These are phyloP conservation scores for Zalaria obscura DNA, from an alignment of 2,329 filamentous ascomycete genomes.

Conservation along the genomic window DNA sequence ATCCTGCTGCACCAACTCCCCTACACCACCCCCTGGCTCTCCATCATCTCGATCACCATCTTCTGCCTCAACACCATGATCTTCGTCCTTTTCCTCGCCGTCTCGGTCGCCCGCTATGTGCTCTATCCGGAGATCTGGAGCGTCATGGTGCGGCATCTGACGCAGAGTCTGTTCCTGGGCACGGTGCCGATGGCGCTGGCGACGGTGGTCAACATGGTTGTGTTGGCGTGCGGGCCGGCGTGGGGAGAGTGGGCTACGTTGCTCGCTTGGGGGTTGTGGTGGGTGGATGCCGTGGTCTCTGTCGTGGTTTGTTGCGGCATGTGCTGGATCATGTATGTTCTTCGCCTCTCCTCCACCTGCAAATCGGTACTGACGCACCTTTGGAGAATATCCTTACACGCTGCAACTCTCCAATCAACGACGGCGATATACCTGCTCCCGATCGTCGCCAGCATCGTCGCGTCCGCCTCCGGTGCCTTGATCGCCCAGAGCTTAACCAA, in stretches of 20 bases:
- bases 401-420: constrained; percentile 33
- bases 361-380: neutral
- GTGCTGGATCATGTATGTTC: constrained; percentile 6
- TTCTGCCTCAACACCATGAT: constrained; percentile 46
- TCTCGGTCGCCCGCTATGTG: constrained; percentile 46
- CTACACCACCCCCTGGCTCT: constrained; percentile 43
- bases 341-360: neutral
- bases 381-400: neutral
- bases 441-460: constrained; percentile 53
- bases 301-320: constrained; percentile 8
- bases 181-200: constrained; percentile 17
- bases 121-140: constrained; percentile 52
- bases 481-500: constrained; percentile 47
- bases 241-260: constrained; percentile 10
- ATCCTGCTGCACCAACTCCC: constrained; percentile 49
- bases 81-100: constrained; percentile 38
- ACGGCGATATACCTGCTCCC: constrained; percentile 53
- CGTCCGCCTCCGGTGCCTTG: constrained; percentile 48
- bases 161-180: constrained; percentile 53
- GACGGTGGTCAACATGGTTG: constrained; percentile 15
- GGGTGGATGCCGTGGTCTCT: constrained; percentile 10
- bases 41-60: constrained; percentile 45
- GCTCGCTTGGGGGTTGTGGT: constrained; percentile 11
- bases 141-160: constrained; percentile 52
- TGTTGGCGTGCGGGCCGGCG: constrained; percentile 14